Base-by-base conservation (phyloP, 805 yeast species). In the Cyberlindnera japonica region DNA sequence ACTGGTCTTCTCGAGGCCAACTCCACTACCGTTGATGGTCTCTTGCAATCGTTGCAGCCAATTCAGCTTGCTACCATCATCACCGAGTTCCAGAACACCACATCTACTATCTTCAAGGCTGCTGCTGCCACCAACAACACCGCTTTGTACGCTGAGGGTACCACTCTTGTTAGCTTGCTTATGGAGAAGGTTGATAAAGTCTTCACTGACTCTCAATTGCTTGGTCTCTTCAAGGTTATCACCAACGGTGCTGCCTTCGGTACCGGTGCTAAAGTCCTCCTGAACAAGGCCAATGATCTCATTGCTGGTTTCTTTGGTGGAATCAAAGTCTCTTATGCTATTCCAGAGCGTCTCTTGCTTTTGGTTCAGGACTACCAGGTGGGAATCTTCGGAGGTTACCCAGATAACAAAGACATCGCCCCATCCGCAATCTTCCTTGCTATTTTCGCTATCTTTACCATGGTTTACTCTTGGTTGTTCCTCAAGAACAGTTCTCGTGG, bases 341-440 rank as follows among this genome's bases (percentile, higher is more conserved):
- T 49, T 21, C 31, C 38, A 23, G 55, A 34, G 3, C 48, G 54
- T 35, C 43, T 56, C 24, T 24, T 42, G 5, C 16, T 18, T 4
- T 32, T 53, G 17, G 54, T 54, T 22, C 42, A 39, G 33, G 50
- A 34, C n/a, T 50, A 49, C 36, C 80, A 76, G 55, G 71, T 68
- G 34, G 66, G 75, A 12, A 62, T 79, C 36, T 81, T 81, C 60
- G 90, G 90, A 17, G 75, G 74, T 17, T 83, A 81, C 54, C 86
- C 88, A 12, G 23, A 24, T 11, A 33, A 38, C 18, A 53, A 53
- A 10, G 91, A 83, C 59, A 57, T 68, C 17, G 86, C 77, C 4
- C 88, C 88, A 17, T 65, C 74, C 46, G 75, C 75, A 4, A 58
- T 83, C 2, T 80, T 82, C 49, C 56, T 72, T 13, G 83, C 73